Evolutionary conservation across 345 rosid genomes (phyloP).

Genomic region (Moricandia arvensis): DNA sequence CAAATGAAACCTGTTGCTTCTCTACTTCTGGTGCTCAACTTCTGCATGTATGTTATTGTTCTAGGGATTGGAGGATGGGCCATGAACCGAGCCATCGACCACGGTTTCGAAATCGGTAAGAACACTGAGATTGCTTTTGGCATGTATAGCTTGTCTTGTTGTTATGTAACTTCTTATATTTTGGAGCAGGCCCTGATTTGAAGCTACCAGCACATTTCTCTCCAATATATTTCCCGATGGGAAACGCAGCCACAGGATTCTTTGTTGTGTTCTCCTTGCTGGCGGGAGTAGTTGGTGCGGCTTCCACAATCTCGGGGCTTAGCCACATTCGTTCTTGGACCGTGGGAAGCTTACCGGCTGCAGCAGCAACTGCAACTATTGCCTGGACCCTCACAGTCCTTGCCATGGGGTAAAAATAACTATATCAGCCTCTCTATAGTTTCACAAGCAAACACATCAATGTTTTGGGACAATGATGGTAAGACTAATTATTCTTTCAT

Average conservation of each 20-base stretch:
- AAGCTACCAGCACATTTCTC: slow-evolving; percentile 91
- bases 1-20: slow-evolving; percentile 61
- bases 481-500: slow-evolving; percentile 20
- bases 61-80: slow-evolving; percentile 92
- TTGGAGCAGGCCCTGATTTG: slow-evolving; percentile 58
- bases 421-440: not conserved
- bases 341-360: slow-evolving; percentile 62
- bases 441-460: not conserved
- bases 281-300: slow-evolving; percentile 87
- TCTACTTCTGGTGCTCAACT: slow-evolving; percentile 65
- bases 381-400: slow-evolving; percentile 91
- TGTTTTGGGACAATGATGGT: not conserved
- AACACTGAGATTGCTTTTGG: not conserved
- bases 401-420: slow-evolving; percentile 70
- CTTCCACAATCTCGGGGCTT: slow-evolving; percentile 64
- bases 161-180: slow-evolving; percentile 9
- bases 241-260: slow-evolving; percentile 96
- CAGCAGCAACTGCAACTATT: slow-evolving; percentile 67
- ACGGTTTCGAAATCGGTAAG: slow-evolving; percentile 80
- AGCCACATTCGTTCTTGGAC: slow-evolving; percentile 72
- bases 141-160: not conserved
- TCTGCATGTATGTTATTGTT: slow-evolving; percentile 76
- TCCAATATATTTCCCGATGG: slow-evolving; percentile 89
- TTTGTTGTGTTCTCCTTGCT: slow-evolving; percentile 74
- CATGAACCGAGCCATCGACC: slow-evolving; percentile 75